Conservation (phyloP, 2,329 filamentous ascomycete genomes). For the Colletotrichum trifolii region DNA sequence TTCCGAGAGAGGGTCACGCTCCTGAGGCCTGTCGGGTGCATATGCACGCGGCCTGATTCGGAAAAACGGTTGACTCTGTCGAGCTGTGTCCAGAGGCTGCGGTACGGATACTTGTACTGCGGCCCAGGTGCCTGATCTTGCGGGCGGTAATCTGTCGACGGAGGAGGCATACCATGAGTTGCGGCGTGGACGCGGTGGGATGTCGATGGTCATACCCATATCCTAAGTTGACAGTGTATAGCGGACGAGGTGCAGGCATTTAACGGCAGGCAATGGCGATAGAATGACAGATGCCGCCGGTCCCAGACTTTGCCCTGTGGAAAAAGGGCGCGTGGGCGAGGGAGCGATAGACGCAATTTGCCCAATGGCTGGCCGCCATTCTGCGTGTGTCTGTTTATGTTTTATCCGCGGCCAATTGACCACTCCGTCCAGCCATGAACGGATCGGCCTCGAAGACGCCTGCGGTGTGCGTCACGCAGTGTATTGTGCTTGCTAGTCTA, state of each 20-base stretch:
- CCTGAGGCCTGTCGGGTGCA: conserved; percentile 30
- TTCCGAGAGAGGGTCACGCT: conserved; percentile 21
- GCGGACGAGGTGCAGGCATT: too few relatives aligned
- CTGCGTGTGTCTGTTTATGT: background rate
- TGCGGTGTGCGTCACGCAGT: conserved; percentile 12
- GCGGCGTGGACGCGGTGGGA: too few relatives aligned
- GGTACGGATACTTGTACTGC: background rate
- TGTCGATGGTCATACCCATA: too few relatives aligned
- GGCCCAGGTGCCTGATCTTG: conserved; percentile 19
- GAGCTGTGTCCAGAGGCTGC: background rate
- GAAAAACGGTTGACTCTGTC: conserved; percentile 23
- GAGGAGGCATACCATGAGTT: conserved; percentile 6
- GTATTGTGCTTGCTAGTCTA: background rate
- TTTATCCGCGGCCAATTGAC: conserved; percentile 12
- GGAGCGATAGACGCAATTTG: too few relatives aligned
- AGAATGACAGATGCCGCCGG: too few relatives aligned
- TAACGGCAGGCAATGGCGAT: too few relatives aligned
- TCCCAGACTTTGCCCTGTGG: too few relatives aligned
- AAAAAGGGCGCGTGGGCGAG: too few relatives aligned
- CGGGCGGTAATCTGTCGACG: conserved; percentile 16
- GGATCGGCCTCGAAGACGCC: conserved; percentile 2
- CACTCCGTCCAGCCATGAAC: conserved; percentile 12
- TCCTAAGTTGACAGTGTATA: too few relatives aligned
- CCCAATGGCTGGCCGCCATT: too few relatives aligned
- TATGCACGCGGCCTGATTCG: conserved; percentile 34